Evolutionary conservation across 768 basidiomycete genomes (phyloP), one percentile per base, ranked within the genome.

Genomic region (Mycena sanguinolenta): DNA sequence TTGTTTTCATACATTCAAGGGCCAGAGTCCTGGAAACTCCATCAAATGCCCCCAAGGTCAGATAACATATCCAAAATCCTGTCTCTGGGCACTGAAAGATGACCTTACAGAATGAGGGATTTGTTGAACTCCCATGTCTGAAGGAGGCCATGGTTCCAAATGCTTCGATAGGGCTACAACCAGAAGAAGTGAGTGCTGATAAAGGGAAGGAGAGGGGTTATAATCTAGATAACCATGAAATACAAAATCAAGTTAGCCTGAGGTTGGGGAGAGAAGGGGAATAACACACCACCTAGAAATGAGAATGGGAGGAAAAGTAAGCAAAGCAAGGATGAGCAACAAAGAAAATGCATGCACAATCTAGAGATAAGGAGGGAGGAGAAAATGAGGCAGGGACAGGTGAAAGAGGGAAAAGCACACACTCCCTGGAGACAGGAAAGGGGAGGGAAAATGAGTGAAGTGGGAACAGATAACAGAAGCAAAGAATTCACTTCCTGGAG

Each of bases 21-120:
- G 54, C 30, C 30, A 32, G 9, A 2, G 13, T 32, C n/a, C n/a
- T n/a, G n/a, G n/a, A n/a, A n/a, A 30, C 54, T 55, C 54, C n/a
- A 55, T n/a, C 19, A 30, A 30, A 55, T 55, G 30, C 54, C 54
- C 54, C 34, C 30, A 55, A 55, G 28, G 54, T 25, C 8, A 55
- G 17, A 55, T 55, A 32, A 17, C 54, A 55, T 12, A 28, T 55
- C 54, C 27, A 21, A 55, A 55, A 55, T 55, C 28, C 17, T 55
- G 54, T 55, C 27, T 55, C 13, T 3, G 17, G 30, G 34, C 54
- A 55, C 54, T 55, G 28, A 55, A 55, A 21, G 54, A 55, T 32
- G 54, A 27, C 49, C 4, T 23, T 23, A 52, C 49, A 25, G 25
- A 23, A 25, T 25, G 49, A 52, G 49, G 42, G 42, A 17, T 12